Percentiles rank a stretch among this genome's conserved stretches.
phyloP scores from a whole-genome alignment of 192 early-diverging fungal genomes.

The Coemansia sp. region DNA sequence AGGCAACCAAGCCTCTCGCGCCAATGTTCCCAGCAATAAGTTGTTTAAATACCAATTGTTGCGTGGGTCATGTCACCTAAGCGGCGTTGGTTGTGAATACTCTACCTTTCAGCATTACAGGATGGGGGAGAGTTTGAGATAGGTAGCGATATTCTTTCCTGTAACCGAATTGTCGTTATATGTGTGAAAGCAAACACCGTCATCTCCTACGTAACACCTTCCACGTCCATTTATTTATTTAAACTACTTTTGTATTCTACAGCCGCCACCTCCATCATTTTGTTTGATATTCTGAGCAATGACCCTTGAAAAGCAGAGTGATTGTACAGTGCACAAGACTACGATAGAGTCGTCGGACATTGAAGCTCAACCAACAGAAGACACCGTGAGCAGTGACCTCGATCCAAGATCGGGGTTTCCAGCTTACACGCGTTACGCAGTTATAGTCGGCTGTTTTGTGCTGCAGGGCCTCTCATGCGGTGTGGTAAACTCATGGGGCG shows the following conservation, averaged over 20 bases:
- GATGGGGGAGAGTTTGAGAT: too few species aligned
- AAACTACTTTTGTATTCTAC: background rate
- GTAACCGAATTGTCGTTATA: background rate
- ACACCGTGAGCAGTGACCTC: background rate
- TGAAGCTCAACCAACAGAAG: background rate
- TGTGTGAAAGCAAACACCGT: background rate
- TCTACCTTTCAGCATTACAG: background rate
- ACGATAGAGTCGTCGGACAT: background rate
- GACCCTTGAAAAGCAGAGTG: background rate
- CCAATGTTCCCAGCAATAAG: background rate
- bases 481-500: conserved; percentile 46
- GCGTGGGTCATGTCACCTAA: background rate
- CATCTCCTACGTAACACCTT: background rate
- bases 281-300: background rate
- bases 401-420: background rate
- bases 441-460: conserved; percentile 39
- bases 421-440: conserved; percentile 34
- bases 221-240: background rate
- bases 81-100: background rate
- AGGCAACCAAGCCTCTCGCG: background rate
- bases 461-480: conserved; percentile 41
- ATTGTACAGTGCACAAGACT: background rate
- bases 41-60: background rate
- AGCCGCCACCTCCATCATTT: background rate
- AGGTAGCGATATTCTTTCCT: background rate